Evolutionary conservation across 331 rosid species (phyloP), one percentile per base, ranked within the genome.

Genomic region (Stylosanthes scabra): DNA sequence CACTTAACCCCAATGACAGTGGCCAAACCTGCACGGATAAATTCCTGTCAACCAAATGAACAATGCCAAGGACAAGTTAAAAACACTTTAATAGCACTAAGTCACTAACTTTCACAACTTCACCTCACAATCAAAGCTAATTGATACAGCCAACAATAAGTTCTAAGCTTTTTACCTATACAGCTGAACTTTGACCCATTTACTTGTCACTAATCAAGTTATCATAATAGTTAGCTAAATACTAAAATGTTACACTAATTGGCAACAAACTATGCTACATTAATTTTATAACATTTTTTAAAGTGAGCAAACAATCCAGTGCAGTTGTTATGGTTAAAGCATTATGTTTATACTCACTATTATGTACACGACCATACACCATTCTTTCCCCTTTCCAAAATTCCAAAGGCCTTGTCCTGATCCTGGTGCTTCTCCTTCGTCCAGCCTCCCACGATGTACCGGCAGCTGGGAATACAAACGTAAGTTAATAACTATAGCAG

Each of bases 1-100:
- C 91, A 85, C 83, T 91, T 93, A 81, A 89, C 68, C 67, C 98
- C 97, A 15, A 93, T 89, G 41, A 93, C 93, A 25, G 97, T 93
- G 13, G 87, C 76, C 72, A 91, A 80, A 75, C 91, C 98, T 93
- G 88, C 82, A 78, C 31, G 60, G 20, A 25, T 55, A 45, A 67
- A 40, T 31, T 58, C 16, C 6, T 60, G 46, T 70, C 52, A 71
- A 28, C 60, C 68, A 27, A 37, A 44, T 5, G 39, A 34, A 34
- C 39, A 34, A 34, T 20, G 42, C 34, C 14, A 40, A 52, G 13
- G 28, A 64, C 63, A 8, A 14, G 31, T 51, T 28, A 63, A 77
- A 9, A 77, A 77, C 61, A 34, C 28, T 25, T 0, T 9, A 39
- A n/a, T n/a, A n/a, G n/a, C n/a, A n/a, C n/a, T n/a, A n/a, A 49